Evolutionary conservation across 2,329 filamentous ascomycete genomes (phyloP), one percentile per base, ranked within the genome.

Genomic region (Diaporthe sp.): DNA sequence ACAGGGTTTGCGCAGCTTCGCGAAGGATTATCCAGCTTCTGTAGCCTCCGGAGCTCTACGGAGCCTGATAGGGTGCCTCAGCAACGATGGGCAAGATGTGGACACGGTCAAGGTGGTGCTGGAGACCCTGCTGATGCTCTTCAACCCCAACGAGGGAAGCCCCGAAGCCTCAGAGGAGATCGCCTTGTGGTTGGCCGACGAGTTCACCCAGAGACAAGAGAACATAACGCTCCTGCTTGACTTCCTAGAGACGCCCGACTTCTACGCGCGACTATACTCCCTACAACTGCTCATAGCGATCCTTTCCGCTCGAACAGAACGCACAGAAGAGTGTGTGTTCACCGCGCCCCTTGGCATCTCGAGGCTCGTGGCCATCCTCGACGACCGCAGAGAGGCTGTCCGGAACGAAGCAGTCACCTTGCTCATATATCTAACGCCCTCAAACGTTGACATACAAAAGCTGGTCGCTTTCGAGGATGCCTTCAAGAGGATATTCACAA

Each of bases 191-290:
- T 89, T 99, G 75, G 97, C 97, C 71, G 97, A 99, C 84, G 96
- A 98, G 84, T 99, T 99, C 82, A 98, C 97, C 45, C 96, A 98
- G 88, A 92, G 95, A 77, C 96, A 98, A 90, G 96, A 98, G 85
- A 98, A 99, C 83, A 96, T 98, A 76, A 96, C 95, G 2, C 87
- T 97, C 22, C 90, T 99, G 33, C 90, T 99, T 76, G 94, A 97
- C 81, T 94, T 99, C 73, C 89, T 99, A 77, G 96, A 98, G 78
- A 92, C 93, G 19, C 89, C 88, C 78, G 96, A 98, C 80, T 97
- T 98, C 80, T 98, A 97, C 84, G 94, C 95, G 30, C 93, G 96
- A 33, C 89, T 98, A 0, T 98, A 98, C 84, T 94, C 95, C 6
- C 86, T 99, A 38, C 95, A 98, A 84, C 89, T 99, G 54, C 92